Base-by-base conservation (phyloP, 306 rosid genomes). In the Mimosa pudica region DNA sequence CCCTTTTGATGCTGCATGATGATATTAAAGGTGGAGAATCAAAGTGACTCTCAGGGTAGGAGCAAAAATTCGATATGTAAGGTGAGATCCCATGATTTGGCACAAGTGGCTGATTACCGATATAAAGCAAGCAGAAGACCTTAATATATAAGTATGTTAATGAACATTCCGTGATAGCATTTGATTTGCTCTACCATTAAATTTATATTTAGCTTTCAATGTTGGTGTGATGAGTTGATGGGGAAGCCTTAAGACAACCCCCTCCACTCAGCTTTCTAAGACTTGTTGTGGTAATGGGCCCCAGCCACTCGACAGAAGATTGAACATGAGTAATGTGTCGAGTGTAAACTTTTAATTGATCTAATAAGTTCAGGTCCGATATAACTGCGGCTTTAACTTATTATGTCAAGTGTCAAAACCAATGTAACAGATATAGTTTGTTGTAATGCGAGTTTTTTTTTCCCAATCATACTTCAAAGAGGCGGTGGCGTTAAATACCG, bases 21-120 rank as follows among this genome's bases (percentile, higher is more conserved):
- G 85, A 82, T 72, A 62, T 60, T 60, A 71, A 52, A 73, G 71
- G 61, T 5, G 83, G 76, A 65, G 77, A 9, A 5, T 81, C 76
- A 70, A 16, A 70, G 17, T 76, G 54, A 55, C 60, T 46, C 72
- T 57, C 70, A 64, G 38, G 44, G 45, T 55, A 7, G 51, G 62
- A 52, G 71, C 69, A 42, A 71, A 67, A n/a, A 10, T 32, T 52
- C 52, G 78, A 20, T 24, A 78, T 64, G 11, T 33, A 77, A 70
- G 54, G 78, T 75, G 20, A 46, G 47, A 74, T 30, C 77, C 61
- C 46, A 2, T 46, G 52, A 18, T 73, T 33, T 72, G 30, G 54
- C 18, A 71, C 64, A 58, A 32, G 75, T 46, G 54, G 74, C 74
- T 24, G 54, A 46, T 45, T 30, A 49, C 74, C 44, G 30, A 48